Evolutionary conservation across 2,329 filamentous ascomycete genomes (phyloP), one percentile per base, ranked within the genome.

Genomic region (Aspergillus fischeri): DNA sequence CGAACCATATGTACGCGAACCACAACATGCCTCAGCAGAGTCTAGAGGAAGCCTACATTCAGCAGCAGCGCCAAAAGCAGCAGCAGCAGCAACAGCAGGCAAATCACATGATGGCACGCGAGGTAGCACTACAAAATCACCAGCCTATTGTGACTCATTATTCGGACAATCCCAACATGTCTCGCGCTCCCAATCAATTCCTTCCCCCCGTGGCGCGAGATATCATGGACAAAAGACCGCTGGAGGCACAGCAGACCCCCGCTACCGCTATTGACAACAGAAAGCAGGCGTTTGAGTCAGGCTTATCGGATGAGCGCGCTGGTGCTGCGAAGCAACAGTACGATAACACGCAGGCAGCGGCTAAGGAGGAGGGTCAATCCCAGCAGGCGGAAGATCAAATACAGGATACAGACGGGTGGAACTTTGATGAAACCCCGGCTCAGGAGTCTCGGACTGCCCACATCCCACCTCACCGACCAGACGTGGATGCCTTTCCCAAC

Each of bases 401-500:
- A 38, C 76, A 80, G 3, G 86, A 89, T 57, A 70, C 82, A 0
- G 92, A 96, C 67, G 90, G 84, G 8, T 99, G 94, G 94, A 92
- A 95, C 68, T 99, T 99, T 65, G 91, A 93, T 54, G 92, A 97
- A n/a, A 67, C 77, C 53, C 76, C 83, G 0, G 88, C 90, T 44
- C 76, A 83, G 49, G 73, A 73, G 51, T 62, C 68, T 1, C 60
- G 74, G 70, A 27, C 68, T 63, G 76, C 76, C 53, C 67, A 78
- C 1, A 77, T 79, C 67, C 63, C 87, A 73, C 75, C 86, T 10
- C 78, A 83, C 59, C 77, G 92, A 60, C 92, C 91, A 1, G 93
- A 97, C 69, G 94, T 88, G 0, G 93, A 97, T 73, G 83, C 85
- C 4, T 97, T 97, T 61, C 92, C 93, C 1, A 87, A 85, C 49